A percentile compares a stretch with the other conserved stretches of the same genome.
These are phyloP conservation scores for Cutaneotrichosporon mucoides DNA, from an alignment of 1,284 basidiomycete genomes.

Conservation along the genomic window DNA sequence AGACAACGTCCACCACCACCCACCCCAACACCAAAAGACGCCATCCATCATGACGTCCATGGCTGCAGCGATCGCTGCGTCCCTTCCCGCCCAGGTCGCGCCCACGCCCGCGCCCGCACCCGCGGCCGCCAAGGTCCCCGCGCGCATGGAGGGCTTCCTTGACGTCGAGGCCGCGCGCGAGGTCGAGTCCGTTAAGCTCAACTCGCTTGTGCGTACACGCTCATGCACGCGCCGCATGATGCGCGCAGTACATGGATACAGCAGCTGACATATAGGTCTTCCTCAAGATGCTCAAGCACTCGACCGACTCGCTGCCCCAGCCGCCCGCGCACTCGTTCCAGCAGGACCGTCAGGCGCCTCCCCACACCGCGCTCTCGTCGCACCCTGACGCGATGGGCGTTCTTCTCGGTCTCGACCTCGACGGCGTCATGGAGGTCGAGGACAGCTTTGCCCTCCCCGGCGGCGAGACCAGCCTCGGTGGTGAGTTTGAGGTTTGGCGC, in stretches of 20 bases:
- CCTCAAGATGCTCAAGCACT: conserved; percentile 82
- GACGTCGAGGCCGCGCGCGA: conserved; percentile 82
- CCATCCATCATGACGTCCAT: conserved; percentile 58
- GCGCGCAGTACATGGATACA: no score
- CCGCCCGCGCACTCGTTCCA: conserved; percentile 34
- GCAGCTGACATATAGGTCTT: conserved; percentile 60
- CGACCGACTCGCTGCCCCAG: conserved; percentile 47
- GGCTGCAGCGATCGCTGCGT: conserved; percentile 77
- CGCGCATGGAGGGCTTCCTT: conserved; percentile 81
- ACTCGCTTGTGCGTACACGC: conserved; percentile 65
- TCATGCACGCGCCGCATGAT: neutral
- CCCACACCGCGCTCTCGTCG: conserved; percentile 36
- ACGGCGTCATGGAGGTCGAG: conserved; percentile 84
- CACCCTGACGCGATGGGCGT: conserved; percentile 69
- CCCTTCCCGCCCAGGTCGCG: conserved; percentile 61
- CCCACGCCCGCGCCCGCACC: conserved; percentile 60
- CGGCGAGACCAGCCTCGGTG: conserved; percentile 38
- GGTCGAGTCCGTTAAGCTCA: conserved; percentile 70
- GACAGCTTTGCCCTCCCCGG: conserved; percentile 80
- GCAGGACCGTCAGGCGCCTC: conserved; percentile 44
- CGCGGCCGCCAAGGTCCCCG: conserved; percentile 60
- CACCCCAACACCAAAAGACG: conserved; percentile 15
- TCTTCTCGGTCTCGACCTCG: conserved; percentile 83
- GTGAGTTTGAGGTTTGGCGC: conserved; percentile 23
- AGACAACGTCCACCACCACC: neutral